Percentiles rank a stretch among this genome's conserved stretches.
phyloP scores from a whole-genome alignment of 2,329 filamentous ascomycete genomes.

The Cladosporium velox region DNA sequence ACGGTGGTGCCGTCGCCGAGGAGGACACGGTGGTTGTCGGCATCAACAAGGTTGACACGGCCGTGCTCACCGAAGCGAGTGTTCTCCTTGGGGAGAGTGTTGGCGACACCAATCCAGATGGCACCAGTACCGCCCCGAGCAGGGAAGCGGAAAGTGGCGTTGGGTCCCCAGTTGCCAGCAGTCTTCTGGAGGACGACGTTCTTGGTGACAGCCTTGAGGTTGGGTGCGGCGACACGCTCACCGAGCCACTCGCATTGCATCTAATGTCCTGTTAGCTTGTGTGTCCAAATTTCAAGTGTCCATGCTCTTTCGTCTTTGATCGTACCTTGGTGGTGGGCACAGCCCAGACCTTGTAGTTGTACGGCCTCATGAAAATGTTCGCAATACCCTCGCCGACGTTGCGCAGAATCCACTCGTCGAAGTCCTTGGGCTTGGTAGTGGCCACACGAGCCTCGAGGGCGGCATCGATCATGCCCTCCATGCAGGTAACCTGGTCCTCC shows the following conservation, averaged over 20 bases:
- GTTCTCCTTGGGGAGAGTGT: constrained; percentile 90
- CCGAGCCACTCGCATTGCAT: constrained; percentile 99
- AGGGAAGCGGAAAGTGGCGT: constrained; percentile 97
- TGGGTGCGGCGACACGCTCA: constrained; percentile 94
- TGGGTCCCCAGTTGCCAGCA: constrained; percentile 96
- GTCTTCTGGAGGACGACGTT: constrained; percentile 97
- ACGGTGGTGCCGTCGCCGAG: constrained; percentile 84
- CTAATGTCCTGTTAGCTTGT: constrained; percentile 49
- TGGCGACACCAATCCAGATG: constrained; percentile 97
- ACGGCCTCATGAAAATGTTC: constrained; percentile 96
- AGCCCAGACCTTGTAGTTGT: constrained; percentile 99
- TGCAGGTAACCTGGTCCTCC: constrained; percentile 91
- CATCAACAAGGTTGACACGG: constrained; percentile 83
- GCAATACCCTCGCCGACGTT: constrained; percentile 88
- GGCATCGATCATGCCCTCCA: constrained; percentile 95
- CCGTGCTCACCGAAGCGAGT: constrained; percentile 84
- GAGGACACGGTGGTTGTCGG: constrained; percentile 77
- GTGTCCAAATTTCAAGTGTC: neutral
- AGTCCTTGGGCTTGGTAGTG: constrained; percentile 91
- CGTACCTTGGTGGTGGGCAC: constrained; percentile 91
- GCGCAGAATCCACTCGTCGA: constrained; percentile 97
- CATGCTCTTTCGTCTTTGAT: neutral
- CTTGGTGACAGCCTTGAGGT: constrained; percentile 88
- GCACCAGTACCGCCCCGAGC: constrained; percentile 92
- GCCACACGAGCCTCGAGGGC: constrained; percentile 82